These are phyloP conservation scores for Hygrophila difformis DNA, from an alignment of 257 asterid species.

Conservation along the genomic window DNA sequence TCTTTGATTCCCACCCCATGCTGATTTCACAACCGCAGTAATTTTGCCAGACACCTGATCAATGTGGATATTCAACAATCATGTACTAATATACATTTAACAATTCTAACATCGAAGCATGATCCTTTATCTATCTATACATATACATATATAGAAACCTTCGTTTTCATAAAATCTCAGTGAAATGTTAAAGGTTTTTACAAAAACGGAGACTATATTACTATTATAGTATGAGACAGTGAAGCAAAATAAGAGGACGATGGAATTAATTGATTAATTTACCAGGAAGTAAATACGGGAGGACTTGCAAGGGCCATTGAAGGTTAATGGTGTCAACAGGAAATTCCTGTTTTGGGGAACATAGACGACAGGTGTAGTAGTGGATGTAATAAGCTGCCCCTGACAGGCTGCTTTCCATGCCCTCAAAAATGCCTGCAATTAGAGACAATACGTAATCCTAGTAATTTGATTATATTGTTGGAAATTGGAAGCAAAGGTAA, in stretches of 20 bases:
- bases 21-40: slow-evolving; percentile 37
- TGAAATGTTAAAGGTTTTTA: too few species aligned
- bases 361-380: slow-evolving; percentile 18
- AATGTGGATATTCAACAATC: too few species aligned
- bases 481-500: too few species aligned
- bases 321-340: slow-evolving; percentile 32
- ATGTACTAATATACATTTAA: too few species aligned
- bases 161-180: too few species aligned
- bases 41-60: slow-evolving; percentile 47
- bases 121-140: background rate
- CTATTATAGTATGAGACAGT: too few species aligned
- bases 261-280: too few species aligned
- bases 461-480: too few species aligned
- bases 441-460: background rate
- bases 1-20: slow-evolving; percentile 31
- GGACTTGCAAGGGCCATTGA: slow-evolving; percentile 57
- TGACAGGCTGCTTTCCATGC: slow-evolving; percentile 64
- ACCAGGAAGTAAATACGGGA: slow-evolving; percentile 43
- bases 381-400: slow-evolving; percentile 17
- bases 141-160: background rate
- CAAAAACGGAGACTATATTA: too few species aligned
- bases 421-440: slow-evolving; percentile 44
- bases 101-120: background rate
- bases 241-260: too few species aligned
- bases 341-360: slow-evolving; percentile 29